Evolutionary conservation across 768 basidiomycete genomes (phyloP).

Genomic region (Panaeolus papilionaceus): DNA sequence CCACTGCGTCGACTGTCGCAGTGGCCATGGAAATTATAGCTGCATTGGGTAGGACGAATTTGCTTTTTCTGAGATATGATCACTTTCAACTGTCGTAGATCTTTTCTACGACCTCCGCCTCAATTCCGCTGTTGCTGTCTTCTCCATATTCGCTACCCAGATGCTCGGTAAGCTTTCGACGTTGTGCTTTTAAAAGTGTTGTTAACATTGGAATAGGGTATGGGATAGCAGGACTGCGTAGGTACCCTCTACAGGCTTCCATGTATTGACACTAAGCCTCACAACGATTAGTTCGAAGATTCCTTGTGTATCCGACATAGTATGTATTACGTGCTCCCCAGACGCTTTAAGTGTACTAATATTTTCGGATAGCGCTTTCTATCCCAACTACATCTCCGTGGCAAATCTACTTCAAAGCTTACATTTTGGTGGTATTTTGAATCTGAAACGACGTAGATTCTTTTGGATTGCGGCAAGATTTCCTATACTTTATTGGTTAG

Average conservation of each 20-base stretch:
- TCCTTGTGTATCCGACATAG: slow-evolving; percentile 65
- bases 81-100: slow-evolving; percentile 32
- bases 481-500: not conserved
- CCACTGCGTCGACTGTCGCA: slow-evolving; percentile 59
- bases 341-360: slow-evolving; percentile 62
- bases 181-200: not conserved
- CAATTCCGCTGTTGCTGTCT: slow-evolving; percentile 57
- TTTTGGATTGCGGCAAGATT: slow-evolving; percentile 48
- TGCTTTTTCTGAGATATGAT: not conserved
- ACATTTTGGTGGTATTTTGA: slow-evolving; percentile 52
- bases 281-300: slow-evolving; percentile 44
- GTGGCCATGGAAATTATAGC: slow-evolving; percentile 65
- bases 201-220: slow-evolving; percentile 45
- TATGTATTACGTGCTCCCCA: slow-evolving; percentile 68
- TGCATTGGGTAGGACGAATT: slow-evolving; percentile 50
- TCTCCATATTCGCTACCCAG: slow-evolving; percentile 67
- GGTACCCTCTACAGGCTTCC: not conserved
- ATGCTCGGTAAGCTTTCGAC: not conserved
- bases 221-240: slow-evolving; percentile 57
- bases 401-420: slow-evolving; percentile 40
- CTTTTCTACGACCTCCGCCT: slow-evolving; percentile 66
- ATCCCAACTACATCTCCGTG: not conserved
- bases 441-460: slow-evolving; percentile 53
- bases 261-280: not conserved
- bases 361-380: slow-evolving; percentile 29